Conservation (phyloP, 129 eudicot genomes). For the Escallonia rubra region DNA sequence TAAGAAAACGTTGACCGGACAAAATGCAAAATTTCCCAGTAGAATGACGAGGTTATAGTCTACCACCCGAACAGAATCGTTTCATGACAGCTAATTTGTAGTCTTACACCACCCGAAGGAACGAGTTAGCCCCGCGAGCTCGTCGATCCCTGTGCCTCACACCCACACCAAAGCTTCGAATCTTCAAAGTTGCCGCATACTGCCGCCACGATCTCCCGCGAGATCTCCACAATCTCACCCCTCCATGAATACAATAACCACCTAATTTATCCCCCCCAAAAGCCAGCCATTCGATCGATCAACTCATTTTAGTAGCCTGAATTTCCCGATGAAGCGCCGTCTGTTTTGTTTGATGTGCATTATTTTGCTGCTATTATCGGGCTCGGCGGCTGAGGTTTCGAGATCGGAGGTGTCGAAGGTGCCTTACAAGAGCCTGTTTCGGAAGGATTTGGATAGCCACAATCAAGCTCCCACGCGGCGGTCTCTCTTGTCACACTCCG, state of each 20-base stretch:
- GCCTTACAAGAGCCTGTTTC: not conserved
- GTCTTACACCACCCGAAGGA: not conserved
- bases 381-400: not conserved
- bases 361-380: not conserved
- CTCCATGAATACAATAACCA: no score
- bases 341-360: not conserved
- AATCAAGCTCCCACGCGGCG: conserved; percentile 34
- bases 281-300: not conserved
- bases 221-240: not conserved
- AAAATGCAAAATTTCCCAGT: no score
- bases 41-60: no score
- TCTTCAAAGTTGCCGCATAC: not conserved
- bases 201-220: not conserved
- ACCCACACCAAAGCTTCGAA: not conserved
- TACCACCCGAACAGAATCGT: no score
- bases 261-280: no score
- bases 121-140: not conserved
- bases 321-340: conserved; percentile 5
- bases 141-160: not conserved
- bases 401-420: not conserved
- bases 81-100: no score
- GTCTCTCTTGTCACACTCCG: conserved; percentile 32
- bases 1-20: no score
- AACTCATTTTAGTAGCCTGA: not conserved
- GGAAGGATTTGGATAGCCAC: not conserved